Evolutionary conservation across 805 yeast genomes (phyloP), one percentile per base, ranked within the genome.

Genomic region (Pichia insulana): DNA sequence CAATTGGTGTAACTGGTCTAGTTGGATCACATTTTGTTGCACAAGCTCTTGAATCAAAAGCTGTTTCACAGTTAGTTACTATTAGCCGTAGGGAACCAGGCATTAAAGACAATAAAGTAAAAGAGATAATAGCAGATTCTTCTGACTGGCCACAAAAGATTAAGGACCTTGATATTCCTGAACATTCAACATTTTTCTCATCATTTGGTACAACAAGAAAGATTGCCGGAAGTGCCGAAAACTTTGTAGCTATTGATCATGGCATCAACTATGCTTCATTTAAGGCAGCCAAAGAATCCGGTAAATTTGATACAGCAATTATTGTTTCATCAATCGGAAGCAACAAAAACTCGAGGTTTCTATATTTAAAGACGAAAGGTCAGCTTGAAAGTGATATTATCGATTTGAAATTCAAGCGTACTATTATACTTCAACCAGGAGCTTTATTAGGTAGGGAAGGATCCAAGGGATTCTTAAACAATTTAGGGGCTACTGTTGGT

Each of bases 351-450:
- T 83, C 95, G 0, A 51, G 51, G n/a, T 67, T 84, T 34, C 71
- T 80, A 4, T 88, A 87, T 53, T 40, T 74, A 35, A 69, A 69
- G 50, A 69, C 82, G 61, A 88, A 88, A 58, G 96, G 95, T 25
- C 74, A 78, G 40, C 66, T 83, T 38, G 96, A 88, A 57, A 72
- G 78, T 36, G 86, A 76, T 37, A 64, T 88, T 9, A 61, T 68
- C 35, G 77, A 65, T 0, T 65, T 87, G 44, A 71, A 68, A 22
- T 88, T 86, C 59, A 80, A 78, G n/a, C 68, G 76, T 41, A 78
- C 88, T 1, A 73, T 86, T 40, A 81, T 88, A 47, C 59, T 88
- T 43, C 71, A 85, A 54, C 96, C 96, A 0, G 96, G 96, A 12
- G 58, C 68, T 1, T 63, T 87, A 30, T 52, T 84, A 6, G 95